A percentile compares a stretch with the other conserved stretches of the same genome.
These are phyloP conservation scores for Stenocarpella maydis DNA, from an alignment of 2,329 filamentous ascomycete genomes.

Conservation along the genomic window DNA sequence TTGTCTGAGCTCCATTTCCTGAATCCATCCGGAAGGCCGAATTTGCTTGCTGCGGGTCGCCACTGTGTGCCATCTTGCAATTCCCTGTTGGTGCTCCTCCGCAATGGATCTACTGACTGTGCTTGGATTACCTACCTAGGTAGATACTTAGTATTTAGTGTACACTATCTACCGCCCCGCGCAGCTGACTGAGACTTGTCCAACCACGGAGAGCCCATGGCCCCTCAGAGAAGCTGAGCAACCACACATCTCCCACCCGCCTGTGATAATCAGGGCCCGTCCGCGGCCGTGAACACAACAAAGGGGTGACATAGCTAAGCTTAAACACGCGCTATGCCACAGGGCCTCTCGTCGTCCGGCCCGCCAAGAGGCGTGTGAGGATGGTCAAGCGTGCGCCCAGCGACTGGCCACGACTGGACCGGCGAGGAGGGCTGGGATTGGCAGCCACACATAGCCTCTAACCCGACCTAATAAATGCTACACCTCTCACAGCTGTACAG, in stretches of 20 bases:
- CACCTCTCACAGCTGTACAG: neutral
- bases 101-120: conserved; percentile 5
- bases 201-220: conserved; percentile 13
- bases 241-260: conserved; percentile 3
- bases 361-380: conserved; percentile 29
- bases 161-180: conserved; percentile 2
- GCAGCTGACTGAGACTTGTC: conserved; percentile 11
- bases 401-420: conserved; percentile 28
- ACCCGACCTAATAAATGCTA: neutral
- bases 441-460: conserved; percentile 23
- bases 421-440: conserved; percentile 22
- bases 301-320: conserved; percentile 23
- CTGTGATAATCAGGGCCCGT: conserved; percentile 9
- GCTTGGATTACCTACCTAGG: neutral
- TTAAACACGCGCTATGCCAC: conserved; percentile 31
- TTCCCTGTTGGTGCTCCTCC: conserved; percentile 17
- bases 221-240: neutral
- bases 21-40: conserved; percentile 19
- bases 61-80: conserved; percentile 27
- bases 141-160: too few relatives aligned
- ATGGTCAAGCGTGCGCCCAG: conserved; percentile 22
- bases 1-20: conserved; percentile 23
- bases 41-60: conserved; percentile 31
- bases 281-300: conserved; percentile 18
- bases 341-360: conserved; percentile 27